A percentile compares a stretch with the other conserved stretches of the same genome.
phyloP scores from a whole-genome alignment of 768 basidiomycete species.

The Amanita fuliginea region DNA sequence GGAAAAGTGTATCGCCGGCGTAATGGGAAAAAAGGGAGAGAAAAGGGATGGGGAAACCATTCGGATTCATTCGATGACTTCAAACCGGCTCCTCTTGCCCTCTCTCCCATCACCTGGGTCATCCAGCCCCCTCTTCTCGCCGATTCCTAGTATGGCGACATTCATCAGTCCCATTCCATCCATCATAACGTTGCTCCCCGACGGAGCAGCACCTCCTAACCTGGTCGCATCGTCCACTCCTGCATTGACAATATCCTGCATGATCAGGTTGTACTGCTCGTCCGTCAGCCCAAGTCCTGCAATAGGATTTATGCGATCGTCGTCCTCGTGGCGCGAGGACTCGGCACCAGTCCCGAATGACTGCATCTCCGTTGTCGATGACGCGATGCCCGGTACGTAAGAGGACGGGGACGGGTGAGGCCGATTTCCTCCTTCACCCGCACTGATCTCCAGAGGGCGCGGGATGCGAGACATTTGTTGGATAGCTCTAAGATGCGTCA shows the following conservation, averaged over 20 bases:
- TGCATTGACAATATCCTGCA: conserved; percentile 61
- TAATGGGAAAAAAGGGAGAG: background rate
- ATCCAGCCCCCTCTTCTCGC: conserved; percentile 3
- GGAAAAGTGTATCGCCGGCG: background rate
- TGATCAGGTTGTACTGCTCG: conserved; percentile 74
- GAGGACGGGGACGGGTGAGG: conserved; percentile 8
- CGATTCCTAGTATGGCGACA: background rate
- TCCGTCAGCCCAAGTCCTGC: conserved; percentile 83
- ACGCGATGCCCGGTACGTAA: background rate
- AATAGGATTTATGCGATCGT: conserved; percentile 67
- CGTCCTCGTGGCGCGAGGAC: conserved; percentile 22
- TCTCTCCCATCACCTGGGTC: conserved; percentile 30
- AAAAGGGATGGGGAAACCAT: background rate
- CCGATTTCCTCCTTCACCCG: conserved; percentile 23
- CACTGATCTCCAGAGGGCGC: conserved; percentile 57
- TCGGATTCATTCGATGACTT: conserved; percentile 38
- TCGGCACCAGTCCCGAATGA: background rate
- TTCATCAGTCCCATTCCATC: conserved; percentile 4
- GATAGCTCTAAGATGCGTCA: conserved; percentile 79
- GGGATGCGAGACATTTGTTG: conserved; percentile 64
- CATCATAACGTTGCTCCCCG: conserved; percentile 4
- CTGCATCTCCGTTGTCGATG: background rate
- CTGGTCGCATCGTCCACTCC: conserved; percentile 4
- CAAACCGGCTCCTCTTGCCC: conserved; percentile 50
- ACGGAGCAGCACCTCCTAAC: conserved; percentile 2